These are phyloP conservation scores for Colletotrichum acutatum DNA, from an alignment of 2,329 filamentous ascomycete species.

Conservation along the genomic window DNA sequence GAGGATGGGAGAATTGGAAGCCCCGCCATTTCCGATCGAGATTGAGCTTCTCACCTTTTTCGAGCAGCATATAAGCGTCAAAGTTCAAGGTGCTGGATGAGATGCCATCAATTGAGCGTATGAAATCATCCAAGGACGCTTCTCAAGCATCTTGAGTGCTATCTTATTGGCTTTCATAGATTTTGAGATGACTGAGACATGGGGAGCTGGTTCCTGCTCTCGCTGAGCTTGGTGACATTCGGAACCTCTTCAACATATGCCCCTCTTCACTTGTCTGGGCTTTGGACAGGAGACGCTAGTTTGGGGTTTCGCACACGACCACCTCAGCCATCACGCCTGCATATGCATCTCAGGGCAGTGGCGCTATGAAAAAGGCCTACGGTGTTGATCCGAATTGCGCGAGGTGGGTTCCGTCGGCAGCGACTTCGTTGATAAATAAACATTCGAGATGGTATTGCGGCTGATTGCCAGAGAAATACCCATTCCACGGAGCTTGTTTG, in stretches of 20 bases:
- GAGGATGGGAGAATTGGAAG: not conserved
- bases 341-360: not conserved
- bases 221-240: not conserved
- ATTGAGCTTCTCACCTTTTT: not conserved
- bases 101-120: not conserved
- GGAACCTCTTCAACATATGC: not conserved
- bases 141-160: not conserved
- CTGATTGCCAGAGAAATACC: not conserved
- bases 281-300: not conserved
- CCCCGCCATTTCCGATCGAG: conserved; percentile 6
- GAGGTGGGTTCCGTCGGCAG: not conserved
- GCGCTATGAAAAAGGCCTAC: too few relatives aligned
- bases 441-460: not conserved
- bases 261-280: not conserved
- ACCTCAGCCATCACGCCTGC: not conserved
- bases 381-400: too few relatives aligned
- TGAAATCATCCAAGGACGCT: not conserved
- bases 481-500: conserved; percentile 18
- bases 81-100: not conserved
- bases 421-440: not conserved
- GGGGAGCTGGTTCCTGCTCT: not conserved
- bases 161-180: not conserved
- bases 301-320: not conserved
- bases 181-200: not conserved
- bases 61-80: not conserved